Percentiles rank a stretch among this genome's conserved stretches.
These are phyloP conservation scores for Xylaria sp. DNA, from an alignment of 2,329 filamentous ascomycete genomes.

Conservation along the genomic window DNA sequence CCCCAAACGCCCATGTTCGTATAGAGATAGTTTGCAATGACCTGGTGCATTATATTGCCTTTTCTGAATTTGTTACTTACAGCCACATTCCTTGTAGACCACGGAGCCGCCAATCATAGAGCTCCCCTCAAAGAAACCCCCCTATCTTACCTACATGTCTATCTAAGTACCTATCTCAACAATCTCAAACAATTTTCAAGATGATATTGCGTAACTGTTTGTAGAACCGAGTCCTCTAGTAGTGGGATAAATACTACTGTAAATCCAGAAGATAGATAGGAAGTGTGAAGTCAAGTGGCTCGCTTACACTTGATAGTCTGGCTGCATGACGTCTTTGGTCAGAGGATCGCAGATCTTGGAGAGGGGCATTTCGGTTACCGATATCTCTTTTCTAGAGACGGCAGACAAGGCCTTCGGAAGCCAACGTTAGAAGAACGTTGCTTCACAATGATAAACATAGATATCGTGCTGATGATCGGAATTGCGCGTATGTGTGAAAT, in stretches of 20 bases:
- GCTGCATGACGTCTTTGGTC: conserved; percentile 20
- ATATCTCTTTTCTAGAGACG: not conserved
- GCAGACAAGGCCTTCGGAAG: not conserved
- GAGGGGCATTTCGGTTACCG: not conserved
- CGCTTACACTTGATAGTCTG: conserved; percentile 23
- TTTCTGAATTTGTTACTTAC: no score
- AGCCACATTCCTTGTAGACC: not conserved
- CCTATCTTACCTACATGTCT: not conserved
- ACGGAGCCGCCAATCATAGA: not conserved
- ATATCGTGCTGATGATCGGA: not conserved
- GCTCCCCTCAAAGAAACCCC: not conserved
- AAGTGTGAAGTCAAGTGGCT: conserved; percentile 30
- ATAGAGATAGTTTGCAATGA: no score
- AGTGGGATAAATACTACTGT: conserved; percentile 9
- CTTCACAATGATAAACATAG: not conserved
- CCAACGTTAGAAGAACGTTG: not conserved
- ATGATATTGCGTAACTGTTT: conserved; percentile 16
- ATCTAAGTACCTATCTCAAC: not conserved
- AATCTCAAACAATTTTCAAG: not conserved
- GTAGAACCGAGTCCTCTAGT: not conserved
- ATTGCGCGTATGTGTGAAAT: conserved; percentile 17
- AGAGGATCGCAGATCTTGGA: conserved; percentile 25
- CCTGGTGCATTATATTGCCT: no score
- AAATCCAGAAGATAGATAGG: conserved; percentile 21
- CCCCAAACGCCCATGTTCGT: no score